Percentiles rank a stretch among this genome's conserved stretches.
Conservation (phyloP, 306 rosid species). For the Sphenostylis stenocarpa region DNA sequence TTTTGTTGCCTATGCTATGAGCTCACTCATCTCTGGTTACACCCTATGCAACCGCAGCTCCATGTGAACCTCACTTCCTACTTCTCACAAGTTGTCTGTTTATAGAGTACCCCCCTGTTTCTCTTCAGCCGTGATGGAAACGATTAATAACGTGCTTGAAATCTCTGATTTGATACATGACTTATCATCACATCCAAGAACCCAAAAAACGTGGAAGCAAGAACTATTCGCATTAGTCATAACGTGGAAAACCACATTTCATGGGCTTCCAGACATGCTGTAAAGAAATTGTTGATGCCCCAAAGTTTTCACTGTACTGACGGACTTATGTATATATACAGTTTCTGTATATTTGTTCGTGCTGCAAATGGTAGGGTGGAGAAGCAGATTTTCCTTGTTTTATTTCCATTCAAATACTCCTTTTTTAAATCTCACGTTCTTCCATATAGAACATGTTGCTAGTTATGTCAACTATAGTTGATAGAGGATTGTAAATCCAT, state of each 20-base stretch:
- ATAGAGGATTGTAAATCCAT: neutral
- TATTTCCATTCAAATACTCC: neutral
- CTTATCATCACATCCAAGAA: no score
- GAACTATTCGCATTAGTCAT: no score
- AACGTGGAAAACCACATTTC: no score
- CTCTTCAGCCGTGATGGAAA: neutral
- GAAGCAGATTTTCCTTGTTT: slow-evolving; percentile 21
- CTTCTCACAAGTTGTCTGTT: neutral
- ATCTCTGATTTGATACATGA: no score
- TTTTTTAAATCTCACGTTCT: neutral
- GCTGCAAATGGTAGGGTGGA: neutral
- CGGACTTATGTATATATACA: slow-evolving; percentile 25
- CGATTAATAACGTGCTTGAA: neutral
- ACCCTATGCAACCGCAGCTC: slow-evolving; percentile 51
- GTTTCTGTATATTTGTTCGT: slow-evolving; percentile 12
- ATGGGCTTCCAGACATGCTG: no score
- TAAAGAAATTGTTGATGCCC: neutral
- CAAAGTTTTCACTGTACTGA: neutral
- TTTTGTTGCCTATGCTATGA: slow-evolving; percentile 74
- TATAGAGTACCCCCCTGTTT: neutral
- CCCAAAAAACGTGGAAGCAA: no score
- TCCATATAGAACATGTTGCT: neutral
- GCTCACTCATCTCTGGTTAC: slow-evolving; percentile 86
- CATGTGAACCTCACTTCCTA: slow-evolving; percentile 30
- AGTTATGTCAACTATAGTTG: neutral